Conservation (phyloP, 306 rosid genomes). For the Casuarina equisetifolia region DNA sequence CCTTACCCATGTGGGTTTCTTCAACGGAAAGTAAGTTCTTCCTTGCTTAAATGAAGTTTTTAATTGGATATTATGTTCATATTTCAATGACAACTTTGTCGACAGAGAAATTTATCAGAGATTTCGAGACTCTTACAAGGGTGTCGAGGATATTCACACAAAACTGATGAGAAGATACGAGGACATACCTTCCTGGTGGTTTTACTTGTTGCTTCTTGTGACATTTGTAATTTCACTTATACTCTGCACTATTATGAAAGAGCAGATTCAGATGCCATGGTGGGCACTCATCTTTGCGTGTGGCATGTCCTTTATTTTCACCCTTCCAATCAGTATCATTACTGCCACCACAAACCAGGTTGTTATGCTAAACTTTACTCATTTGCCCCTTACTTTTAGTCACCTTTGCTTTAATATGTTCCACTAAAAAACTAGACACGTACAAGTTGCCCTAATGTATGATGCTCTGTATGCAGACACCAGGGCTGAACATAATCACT, state of each 20-base stretch:
- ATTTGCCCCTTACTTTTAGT: constrained; percentile 42
- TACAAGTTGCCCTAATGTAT: not conserved
- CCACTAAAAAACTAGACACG: no score
- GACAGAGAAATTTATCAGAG: constrained; percentile 75
- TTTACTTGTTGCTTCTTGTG: constrained; percentile 48
- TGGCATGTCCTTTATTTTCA: not conserved
- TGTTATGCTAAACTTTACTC: constrained; percentile 49
- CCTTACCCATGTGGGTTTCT: constrained; percentile 64
- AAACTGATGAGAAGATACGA: constrained; percentile 67
- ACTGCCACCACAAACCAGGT: constrained; percentile 1
- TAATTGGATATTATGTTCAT: not conserved
- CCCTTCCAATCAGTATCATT: not conserved
- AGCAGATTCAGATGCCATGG: constrained; percentile 73
- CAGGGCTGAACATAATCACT: constrained; percentile 71
- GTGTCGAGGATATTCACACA: constrained; percentile 73
- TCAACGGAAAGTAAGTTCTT: constrained; percentile 65
- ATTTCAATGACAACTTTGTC: constrained; percentile 12
- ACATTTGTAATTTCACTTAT: constrained; percentile 53
- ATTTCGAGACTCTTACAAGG: constrained; percentile 52
- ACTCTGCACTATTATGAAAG: constrained; percentile 60
- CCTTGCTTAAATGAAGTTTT: no score
- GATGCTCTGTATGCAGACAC: constrained; percentile 41
- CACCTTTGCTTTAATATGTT: constrained; percentile 58
- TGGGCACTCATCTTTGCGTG: not conserved
- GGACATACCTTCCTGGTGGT: constrained; percentile 93